phyloP scores from a whole-genome alignment of 1,284 basidiomycete genomes.

The Schizophyllum amplum region DNA sequence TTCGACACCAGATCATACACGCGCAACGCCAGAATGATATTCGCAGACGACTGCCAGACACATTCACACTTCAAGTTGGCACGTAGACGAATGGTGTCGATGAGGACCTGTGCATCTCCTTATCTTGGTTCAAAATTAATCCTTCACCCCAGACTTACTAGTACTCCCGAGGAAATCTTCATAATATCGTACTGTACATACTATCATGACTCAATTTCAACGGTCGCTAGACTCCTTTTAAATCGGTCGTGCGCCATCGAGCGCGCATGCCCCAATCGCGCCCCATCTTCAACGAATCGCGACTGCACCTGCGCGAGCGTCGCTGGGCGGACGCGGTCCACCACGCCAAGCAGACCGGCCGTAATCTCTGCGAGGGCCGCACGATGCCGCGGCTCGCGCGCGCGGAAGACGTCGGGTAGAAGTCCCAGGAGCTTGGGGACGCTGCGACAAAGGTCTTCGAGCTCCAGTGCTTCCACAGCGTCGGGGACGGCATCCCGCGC shows the following conservation, averaged over 20 bases:
- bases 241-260: neutral
- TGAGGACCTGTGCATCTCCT: too few species aligned
- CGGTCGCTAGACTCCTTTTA: neutral
- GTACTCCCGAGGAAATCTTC: too few species aligned
- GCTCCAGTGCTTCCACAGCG: conserved; percentile 38
- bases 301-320: neutral
- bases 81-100: too few species aligned
- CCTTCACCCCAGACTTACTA: too few species aligned
- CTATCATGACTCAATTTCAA: neutral
- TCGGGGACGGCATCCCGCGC: conserved; percentile 37
- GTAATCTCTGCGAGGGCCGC: conserved; percentile 73
- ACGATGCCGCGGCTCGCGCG: conserved; percentile 52
- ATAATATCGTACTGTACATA: neutral
- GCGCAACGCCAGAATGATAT: too few species aligned
- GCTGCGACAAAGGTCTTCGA: conserved; percentile 50
- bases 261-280: neutral
- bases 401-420: conserved; percentile 60
- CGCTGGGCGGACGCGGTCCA: conserved; percentile 48
- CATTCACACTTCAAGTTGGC: too few species aligned
- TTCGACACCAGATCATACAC: too few species aligned
- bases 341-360: conserved; percentile 46
- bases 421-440: conserved; percentile 64
- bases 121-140: too few species aligned
- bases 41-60: too few species aligned
- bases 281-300: neutral